Base-by-base conservation (phyloP, 768 basidiomycete genomes). In the Calocybe cyanea region DNA sequence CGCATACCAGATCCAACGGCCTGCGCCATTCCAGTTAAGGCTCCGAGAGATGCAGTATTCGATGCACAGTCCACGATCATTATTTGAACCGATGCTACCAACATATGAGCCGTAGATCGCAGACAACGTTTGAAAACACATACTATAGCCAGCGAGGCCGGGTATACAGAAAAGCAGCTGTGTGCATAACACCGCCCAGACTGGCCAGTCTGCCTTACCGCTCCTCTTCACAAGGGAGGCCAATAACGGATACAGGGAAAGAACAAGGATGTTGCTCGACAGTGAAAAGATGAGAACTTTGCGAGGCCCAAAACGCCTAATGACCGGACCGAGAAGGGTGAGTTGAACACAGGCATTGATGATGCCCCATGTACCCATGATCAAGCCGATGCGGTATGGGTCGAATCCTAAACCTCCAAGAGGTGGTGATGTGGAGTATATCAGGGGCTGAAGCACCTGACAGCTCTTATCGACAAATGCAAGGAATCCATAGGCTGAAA, bases 321-420 rank as follows among this genome's bases (percentile, higher is more conserved):
- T 71, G 17, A 78, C 37, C 19, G 63, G 60, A 4, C 77, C 76
- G 50, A 84, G 75, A 55, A 75, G 66, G 45, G 72, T 62, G 14
- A 78, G 54, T 55, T 85, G 82, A 51, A 81, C 60, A 25, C 75
- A 8, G 4, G 80, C 76, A 46, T 80, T 85, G 41, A 71, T 46
- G 19, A 81, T 52, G 0, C 81, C 81, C 49, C 67, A 74, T 4
- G 60, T 47, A n/a, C 75, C 71, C 49, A 83, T 71, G 45, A 81
- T 76, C 21, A 67, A 62, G 6, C 87, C 87, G 30, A 89, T 89
- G 4, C 61, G 56, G 33, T 75, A 72, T 0, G 87, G 82, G 18
- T 71, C 63, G 32, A 89, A 66, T 3, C 85, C 85, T 4, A 87
- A 73, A 2, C 87, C 86, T 17, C 87, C 86, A 1, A 74, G 66